Evolutionary conservation across 305 asterid genomes (phyloP), one percentile per base, ranked within the genome.

Genomic region (Fraxinus baroniana): DNA sequence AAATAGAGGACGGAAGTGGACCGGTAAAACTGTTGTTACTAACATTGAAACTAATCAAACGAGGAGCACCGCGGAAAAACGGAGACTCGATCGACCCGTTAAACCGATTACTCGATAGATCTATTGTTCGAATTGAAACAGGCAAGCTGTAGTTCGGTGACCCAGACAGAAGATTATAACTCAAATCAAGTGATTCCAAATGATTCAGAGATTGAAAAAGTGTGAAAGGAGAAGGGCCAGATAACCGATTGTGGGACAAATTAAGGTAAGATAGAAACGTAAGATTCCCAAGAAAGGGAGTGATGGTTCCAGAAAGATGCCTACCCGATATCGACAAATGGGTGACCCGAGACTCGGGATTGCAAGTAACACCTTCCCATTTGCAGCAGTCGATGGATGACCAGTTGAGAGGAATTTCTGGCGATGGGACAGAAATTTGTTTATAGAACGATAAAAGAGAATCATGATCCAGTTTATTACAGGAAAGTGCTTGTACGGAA

Each of bases 361-460:
- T 39, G 57, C 94, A 91, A 12, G 85, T 44, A 2, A 91, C 46
- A 82, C 94, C 94, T 64, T 89, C 90, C 94, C 93, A 91, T 0
- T 39, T 83, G 84, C 94, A 91, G 44, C 94, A 91, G 55, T 86
- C 84, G 6, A 82, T 26, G 60, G 93, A 77, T 1, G 83, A 62
- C 15, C 91, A 91, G 86, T 88, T 79, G 78, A 89, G 90, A n/a
- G 83, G 76, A 36, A 84, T 24, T 10, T 71, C n/a, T 10, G 70
- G 9, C 17, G 62, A 17, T 3, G 77, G 13, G 20, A 80, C 12
- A 10, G 83, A 66, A 55, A 80, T 22, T 46, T 55, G 62, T 18
- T 24, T 68, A 62, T 71, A 20, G 85, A 91, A 87, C 18, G 90
- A 87, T 0, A 85, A 12, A 18, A 91, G 89, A 55, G 92, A 81